These are phyloP conservation scores for Pichia sp. DNA, from an alignment of 1,139 yeast genomes.

Conservation along the genomic window DNA sequence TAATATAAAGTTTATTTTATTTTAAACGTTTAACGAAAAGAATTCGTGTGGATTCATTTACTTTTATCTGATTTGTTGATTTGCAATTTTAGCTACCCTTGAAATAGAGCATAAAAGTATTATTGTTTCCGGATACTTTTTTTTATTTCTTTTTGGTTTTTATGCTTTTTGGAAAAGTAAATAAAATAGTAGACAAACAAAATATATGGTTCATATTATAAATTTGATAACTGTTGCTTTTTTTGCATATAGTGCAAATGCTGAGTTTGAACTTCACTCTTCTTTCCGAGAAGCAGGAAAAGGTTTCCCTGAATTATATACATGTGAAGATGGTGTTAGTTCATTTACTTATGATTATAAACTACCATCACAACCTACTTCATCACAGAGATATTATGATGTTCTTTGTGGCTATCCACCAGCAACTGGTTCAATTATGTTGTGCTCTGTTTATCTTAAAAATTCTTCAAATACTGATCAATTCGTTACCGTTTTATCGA, in stretches of 20 bases:
- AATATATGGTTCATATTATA: no score
- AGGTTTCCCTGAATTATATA: slow-evolving; percentile 3
- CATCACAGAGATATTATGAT: slow-evolving; percentile 2
- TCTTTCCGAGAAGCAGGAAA: background rate
- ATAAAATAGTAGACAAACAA: no score
- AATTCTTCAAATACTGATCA: slow-evolving; percentile 6
- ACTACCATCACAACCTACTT: background rate
- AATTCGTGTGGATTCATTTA: no score
- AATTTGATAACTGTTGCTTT: no score
- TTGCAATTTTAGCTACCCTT: no score
- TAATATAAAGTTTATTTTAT: no score
- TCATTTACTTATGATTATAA: background rate
- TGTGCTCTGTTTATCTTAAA: slow-evolving; percentile 20
- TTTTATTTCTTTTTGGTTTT: no score
- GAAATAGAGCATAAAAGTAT: no score
- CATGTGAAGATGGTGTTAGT: background rate
- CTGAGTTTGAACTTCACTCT: background rate
- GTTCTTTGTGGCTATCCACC: slow-evolving; percentile 20
- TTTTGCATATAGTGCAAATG: background rate
- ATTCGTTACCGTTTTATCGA: slow-evolving; percentile 5
- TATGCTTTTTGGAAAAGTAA: no score
- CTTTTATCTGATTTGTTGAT: no score
- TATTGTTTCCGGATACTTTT: no score
- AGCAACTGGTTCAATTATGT: slow-evolving; percentile 23
- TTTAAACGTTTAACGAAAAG: no score